These are phyloP conservation scores for Scedosporium boydii DNA, from an alignment of 2,329 filamentous ascomycete species.

Conservation along the genomic window DNA sequence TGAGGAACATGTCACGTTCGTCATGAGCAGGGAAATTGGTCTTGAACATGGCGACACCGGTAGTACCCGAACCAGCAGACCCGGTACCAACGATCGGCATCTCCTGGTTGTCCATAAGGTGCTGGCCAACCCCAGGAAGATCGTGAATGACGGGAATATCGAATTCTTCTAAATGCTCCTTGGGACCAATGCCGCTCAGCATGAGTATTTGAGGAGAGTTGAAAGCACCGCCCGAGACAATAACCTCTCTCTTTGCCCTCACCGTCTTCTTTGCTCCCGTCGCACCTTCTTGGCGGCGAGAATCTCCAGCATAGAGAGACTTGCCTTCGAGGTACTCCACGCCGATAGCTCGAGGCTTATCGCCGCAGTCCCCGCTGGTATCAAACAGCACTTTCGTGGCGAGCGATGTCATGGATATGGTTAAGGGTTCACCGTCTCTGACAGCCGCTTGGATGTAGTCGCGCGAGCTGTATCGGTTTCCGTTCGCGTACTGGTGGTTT, in stretches of 20 bases:
- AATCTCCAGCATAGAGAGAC: constrained; percentile 16
- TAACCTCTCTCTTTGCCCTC: constrained; percentile 31
- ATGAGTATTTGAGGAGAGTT: constrained; percentile 43
- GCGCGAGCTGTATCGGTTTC: constrained; percentile 17
- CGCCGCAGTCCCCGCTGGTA: constrained; percentile 12
- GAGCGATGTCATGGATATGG: constrained; percentile 16
- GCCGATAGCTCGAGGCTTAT: constrained; percentile 24
- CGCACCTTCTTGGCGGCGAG: constrained; percentile 24
- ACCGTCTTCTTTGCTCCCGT: constrained; percentile 12
- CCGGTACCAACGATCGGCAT: constrained; percentile 22
- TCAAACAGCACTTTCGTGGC: constrained; percentile 29
- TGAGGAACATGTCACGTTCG: constrained; percentile 10
- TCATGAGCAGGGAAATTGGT: constrained; percentile 10
- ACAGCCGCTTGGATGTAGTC: constrained; percentile 15
- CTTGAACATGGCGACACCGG: constrained; percentile 7
- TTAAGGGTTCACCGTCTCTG: constrained; percentile 8
- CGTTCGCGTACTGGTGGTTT: constrained; percentile 17
- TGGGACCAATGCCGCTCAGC: constrained; percentile 38
- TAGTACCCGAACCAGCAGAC: background rate
- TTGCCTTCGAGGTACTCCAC: constrained; percentile 20
- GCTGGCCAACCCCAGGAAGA: constrained; percentile 37
- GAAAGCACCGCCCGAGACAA: constrained; percentile 38
- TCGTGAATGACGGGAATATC: constrained; percentile 34
- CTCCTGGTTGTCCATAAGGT: constrained; percentile 36
- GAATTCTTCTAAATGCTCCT: constrained; percentile 28